Evolutionary conservation across 495 filamentous ascomycete genomes (phyloP), one percentile per base, ranked within the genome.

Genomic region (Cudoniella acicularis): DNA sequence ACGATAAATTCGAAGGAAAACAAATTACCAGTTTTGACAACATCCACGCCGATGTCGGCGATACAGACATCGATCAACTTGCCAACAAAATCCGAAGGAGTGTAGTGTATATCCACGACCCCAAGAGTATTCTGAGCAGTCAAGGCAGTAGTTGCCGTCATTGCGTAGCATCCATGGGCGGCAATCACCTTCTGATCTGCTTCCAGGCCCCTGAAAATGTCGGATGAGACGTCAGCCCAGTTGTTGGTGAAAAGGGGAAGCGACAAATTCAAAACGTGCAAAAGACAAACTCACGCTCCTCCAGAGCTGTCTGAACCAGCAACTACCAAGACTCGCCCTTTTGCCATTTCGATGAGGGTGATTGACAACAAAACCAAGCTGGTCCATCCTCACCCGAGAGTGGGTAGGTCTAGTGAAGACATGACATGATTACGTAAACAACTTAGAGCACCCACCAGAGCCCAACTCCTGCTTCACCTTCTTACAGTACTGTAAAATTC

Each of bases 121-220:
- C 91, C 91, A 24, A 80, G 75, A 1, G 94, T 98, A 73, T 96
- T 96, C 70, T 98, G 94, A 20, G 91, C 92, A 16, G 94, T 98
- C 64, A 98, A 73, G 18, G 92, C 93, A 2, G 94, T 96, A 30
- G 92, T 96, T n/a, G 91, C 88, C 43, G 93, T 96, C 82, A 96
- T 94, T 56, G 91, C 92, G 77, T 97, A 97, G 75, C 88, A 91
- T 47, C 85, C 86, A 81, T 97, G 90, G 17, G 89, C 89, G 23
- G 92, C 88, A 36, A 97, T 87, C 52, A 96, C 92, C 68, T 94
- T 93, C 72, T 97, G 92, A 73, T 98, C 94, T 26, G 94, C 94
- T 69, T 98, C 94, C 42, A 98, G 83, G n/a, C 94, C 94, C 42
- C 91, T 96, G 62, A 46, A 55, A 57, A 24, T 52, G 25, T 17